Evolutionary conservation across 805 yeast genomes (phyloP).

Genomic region (Torulaspora indica): DNA sequence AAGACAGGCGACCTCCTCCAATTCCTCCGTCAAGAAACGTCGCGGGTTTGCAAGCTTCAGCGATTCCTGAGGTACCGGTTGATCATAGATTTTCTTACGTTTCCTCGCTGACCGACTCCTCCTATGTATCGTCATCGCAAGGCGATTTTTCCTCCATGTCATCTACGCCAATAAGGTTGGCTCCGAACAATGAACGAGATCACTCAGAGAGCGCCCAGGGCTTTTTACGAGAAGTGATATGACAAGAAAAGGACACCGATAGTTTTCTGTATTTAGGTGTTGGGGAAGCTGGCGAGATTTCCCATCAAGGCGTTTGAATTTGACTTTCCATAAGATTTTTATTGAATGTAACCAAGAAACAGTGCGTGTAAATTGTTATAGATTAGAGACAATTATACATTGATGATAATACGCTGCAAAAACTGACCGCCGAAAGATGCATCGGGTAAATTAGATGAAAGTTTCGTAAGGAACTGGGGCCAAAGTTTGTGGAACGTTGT

Average conservation of each 20-base stretch:
- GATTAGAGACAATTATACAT: slow-evolving; percentile 26
- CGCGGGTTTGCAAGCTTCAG: background rate
- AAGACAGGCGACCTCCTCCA: slow-evolving; percentile 16
- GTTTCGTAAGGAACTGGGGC: slow-evolving; percentile 99
- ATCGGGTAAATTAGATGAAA: slow-evolving; percentile 66
- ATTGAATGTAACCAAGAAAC: slow-evolving; percentile 7
- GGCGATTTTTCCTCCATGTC: slow-evolving; percentile 20
- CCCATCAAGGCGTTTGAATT: slow-evolving; percentile 4
- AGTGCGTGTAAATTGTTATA: slow-evolving; percentile 24
- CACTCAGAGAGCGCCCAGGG: slow-evolving; percentile 16
- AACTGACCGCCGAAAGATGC: slow-evolving; percentile 17
- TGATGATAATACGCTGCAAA: slow-evolving; percentile 15
- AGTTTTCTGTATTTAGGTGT: background rate
- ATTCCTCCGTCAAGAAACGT: slow-evolving; percentile 25
- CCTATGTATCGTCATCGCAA: slow-evolving; percentile 18
- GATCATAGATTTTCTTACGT: slow-evolving; percentile 18
- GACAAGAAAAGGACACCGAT: background rate
- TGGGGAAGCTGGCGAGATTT: background rate
- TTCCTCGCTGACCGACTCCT: slow-evolving; percentile 19
- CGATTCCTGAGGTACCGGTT: slow-evolving; percentile 2
- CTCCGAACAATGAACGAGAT: slow-evolving; percentile 1
- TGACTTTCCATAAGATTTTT: slow-evolving; percentile 1
- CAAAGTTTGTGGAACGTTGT: slow-evolving; percentile 89
- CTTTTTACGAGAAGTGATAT: slow-evolving; percentile 24
- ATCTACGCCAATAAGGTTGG: slow-evolving; percentile 16